phyloP scores from a whole-genome alignment of 2,329 filamentous ascomycete genomes.

The Pestalotiopsis sp. region DNA sequence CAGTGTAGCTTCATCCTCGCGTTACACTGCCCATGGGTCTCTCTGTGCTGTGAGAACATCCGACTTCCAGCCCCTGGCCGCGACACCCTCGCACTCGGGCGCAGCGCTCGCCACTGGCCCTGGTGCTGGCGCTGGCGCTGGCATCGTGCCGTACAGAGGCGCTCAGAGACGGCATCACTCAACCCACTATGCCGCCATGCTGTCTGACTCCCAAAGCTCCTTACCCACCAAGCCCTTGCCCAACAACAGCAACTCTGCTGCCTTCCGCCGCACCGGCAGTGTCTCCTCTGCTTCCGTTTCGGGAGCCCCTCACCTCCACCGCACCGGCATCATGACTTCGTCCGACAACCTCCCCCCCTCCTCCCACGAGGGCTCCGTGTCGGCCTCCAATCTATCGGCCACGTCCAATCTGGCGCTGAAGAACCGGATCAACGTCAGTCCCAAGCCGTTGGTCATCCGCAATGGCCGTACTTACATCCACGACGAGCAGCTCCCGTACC shows the following conservation, averaged over 20 bases:
- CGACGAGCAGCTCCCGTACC: slow-evolving; percentile 73
- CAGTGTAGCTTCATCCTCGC: background rate
- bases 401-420: slow-evolving; percentile 28
- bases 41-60: background rate
- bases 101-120: background rate
- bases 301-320: slow-evolving; percentile 30
- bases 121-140: slow-evolving; percentile 7
- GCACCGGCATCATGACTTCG: slow-evolving; percentile 49
- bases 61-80: background rate
- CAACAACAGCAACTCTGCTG: slow-evolving; percentile 34
- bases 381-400: slow-evolving; percentile 24
- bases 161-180: background rate
- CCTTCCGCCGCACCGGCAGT: slow-evolving; percentile 45
- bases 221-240: slow-evolving; percentile 10
- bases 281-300: slow-evolving; percentile 48
- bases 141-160: background rate
- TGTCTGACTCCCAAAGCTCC: slow-evolving; percentile 16
- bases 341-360: slow-evolving; percentile 45
- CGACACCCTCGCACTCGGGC: background rate
- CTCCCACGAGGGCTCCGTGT: slow-evolving; percentile 42
- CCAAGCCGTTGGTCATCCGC: slow-evolving; percentile 67
- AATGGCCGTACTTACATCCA: slow-evolving; percentile 84
- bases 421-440: slow-evolving; percentile 19
- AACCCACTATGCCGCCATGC: slow-evolving; percentile 25
- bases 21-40: background rate